These are phyloP conservation scores for Lentinula guzmanii DNA, from an alignment of 768 basidiomycete genomes.

Conservation along the genomic window DNA sequence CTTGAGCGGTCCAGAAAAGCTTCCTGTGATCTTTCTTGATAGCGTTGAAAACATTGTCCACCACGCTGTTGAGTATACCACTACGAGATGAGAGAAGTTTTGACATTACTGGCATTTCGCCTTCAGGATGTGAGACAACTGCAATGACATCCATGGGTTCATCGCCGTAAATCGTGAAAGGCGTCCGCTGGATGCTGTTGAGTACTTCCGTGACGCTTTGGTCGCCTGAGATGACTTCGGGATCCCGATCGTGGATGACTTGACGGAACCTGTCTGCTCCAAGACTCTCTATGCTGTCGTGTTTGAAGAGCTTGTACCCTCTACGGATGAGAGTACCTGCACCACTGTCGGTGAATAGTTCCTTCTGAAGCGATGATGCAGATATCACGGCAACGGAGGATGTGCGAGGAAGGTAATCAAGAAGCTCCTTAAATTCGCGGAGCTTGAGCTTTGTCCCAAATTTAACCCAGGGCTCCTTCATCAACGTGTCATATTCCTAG, in stretches of 20 bases:
- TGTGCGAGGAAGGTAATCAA: conserved; percentile 95
- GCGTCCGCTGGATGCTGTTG: conserved; percentile 70
- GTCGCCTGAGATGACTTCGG: conserved; percentile 77
- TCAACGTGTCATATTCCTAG: conserved; percentile 90
- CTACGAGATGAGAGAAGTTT: conserved; percentile 85
- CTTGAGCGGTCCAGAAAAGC: conserved; percentile 97
- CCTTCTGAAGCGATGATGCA: conserved; percentile 87
- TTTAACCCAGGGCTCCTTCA: conserved; percentile 99
- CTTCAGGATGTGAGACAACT: conserved; percentile 87
- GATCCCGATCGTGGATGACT: conserved; percentile 92
- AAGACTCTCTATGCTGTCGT: conserved; percentile 69
- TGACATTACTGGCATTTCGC: conserved; percentile 85
- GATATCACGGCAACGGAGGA: conserved; percentile 99
- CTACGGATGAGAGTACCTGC: conserved; percentile 97
- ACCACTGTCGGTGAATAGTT: conserved; percentile 97
- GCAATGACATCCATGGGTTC: conserved; percentile 95
- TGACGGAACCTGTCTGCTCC: conserved; percentile 94
- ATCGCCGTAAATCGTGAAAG: conserved; percentile 96
- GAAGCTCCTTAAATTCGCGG: conserved; percentile 97
- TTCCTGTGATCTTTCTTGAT: conserved; percentile 91
- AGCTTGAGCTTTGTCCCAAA: conserved; percentile 98
- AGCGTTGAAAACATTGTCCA: conserved; percentile 97
- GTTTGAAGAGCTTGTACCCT: conserved; percentile 96
- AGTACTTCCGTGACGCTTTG: conserved; percentile 87
- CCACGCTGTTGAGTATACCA: conserved; percentile 88